phyloP scores from a whole-genome alignment of 331 rosid genomes.

The Pyrus hybrid region DNA sequence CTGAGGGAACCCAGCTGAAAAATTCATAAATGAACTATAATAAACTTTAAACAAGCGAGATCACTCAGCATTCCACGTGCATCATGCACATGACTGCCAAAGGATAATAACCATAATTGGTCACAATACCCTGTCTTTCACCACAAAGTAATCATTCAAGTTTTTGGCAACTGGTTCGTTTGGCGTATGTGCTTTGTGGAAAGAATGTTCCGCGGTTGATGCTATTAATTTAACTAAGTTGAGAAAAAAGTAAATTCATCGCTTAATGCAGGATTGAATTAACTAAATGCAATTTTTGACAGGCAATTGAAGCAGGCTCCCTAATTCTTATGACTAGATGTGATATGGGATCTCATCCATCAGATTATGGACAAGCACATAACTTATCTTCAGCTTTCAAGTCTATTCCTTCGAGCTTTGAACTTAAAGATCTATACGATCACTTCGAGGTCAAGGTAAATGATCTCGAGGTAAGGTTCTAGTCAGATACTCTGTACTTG shows the following conservation, averaged over 20 bases:
- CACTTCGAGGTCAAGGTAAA: constrained; percentile 53
- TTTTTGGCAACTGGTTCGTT: not conserved
- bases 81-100: not conserved
- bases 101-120: too few species aligned
- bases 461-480: constrained; percentile 57
- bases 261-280: not conserved
- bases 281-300: constrained; percentile 12
- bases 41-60: not conserved
- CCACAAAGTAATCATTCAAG: not conserved
- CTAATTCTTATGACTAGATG: constrained; percentile 34
- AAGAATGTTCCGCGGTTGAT: not conserved
- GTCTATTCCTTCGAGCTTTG: constrained; percentile 22
- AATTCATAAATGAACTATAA: not conserved
- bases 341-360: constrained; percentile 28
- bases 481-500: not conserved
- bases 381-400: constrained; percentile 30
- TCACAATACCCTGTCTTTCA: too few species aligned
- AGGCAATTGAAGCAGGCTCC: constrained; percentile 52
- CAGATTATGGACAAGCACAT: constrained; percentile 29
- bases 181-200: not conserved
- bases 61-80: not conserved
- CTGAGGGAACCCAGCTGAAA: not conserved
- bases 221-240: not conserved
- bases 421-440: constrained; percentile 49
- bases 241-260: not conserved